phyloP scores from a whole-genome alignment of 2,329 filamentous ascomycete species.

The Hymenoscyphus linearis region DNA sequence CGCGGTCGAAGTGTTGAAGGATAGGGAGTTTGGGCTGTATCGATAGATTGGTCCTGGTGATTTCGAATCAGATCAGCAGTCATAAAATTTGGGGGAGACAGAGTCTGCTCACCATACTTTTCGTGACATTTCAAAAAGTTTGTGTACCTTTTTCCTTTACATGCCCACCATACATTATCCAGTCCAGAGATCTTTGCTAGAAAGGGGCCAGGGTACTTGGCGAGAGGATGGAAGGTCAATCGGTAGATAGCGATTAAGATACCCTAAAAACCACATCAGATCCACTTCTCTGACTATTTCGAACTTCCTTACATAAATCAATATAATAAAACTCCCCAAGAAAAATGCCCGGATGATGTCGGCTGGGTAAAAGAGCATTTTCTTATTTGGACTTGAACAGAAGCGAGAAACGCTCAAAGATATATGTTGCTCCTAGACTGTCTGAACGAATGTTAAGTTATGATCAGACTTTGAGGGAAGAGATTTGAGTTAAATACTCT shows the following conservation, averaged over 20 bases:
- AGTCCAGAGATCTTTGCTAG: constrained; percentile 62
- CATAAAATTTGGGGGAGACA: not conserved
- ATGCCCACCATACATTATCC: constrained; percentile 56
- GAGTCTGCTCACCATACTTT: constrained; percentile 3
- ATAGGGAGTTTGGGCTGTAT: constrained; percentile 3
- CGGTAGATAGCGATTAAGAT: constrained; percentile 5
- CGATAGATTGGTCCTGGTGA: not conserved
- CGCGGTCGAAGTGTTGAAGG: constrained; percentile 3
- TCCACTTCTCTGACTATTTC: not conserved
- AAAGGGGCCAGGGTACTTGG: constrained; percentile 61
- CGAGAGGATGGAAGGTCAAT: constrained; percentile 25
- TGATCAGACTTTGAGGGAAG: too few species aligned
- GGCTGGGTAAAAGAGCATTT: too few species aligned
- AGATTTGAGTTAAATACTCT: too few species aligned
- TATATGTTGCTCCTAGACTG: too few species aligned
- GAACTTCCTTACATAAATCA: not conserved
- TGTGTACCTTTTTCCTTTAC: constrained; percentile 59
- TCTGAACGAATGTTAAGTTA: too few species aligned
- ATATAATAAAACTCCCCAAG: not conserved
- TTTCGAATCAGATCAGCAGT: not conserved
- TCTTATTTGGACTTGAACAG: not conserved
- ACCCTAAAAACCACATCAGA: not conserved
- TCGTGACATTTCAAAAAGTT: constrained; percentile 62
- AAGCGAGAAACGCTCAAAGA: not conserved
- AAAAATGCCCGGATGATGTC: not conserved